phyloP scores from a whole-genome alignment of 495 filamentous ascomycete species.

The Xylaria longipes region DNA sequence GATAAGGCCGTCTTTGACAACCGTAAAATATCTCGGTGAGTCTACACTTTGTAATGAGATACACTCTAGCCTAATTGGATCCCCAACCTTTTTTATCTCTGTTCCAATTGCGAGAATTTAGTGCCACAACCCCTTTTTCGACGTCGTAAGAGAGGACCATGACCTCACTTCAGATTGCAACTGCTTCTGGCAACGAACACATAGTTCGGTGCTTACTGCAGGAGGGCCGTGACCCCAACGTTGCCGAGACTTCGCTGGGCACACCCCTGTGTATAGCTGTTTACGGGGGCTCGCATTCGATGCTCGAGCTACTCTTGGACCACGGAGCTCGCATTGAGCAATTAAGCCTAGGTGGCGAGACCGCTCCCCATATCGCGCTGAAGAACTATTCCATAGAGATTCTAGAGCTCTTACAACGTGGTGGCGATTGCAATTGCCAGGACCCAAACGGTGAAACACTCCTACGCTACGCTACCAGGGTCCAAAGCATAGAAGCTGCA shows the following conservation, averaged over 20 bases:
- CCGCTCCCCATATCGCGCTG: neutral
- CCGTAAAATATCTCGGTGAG: too few species aligned
- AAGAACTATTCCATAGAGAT: neutral
- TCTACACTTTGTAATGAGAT: too few species aligned
- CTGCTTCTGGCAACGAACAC: too few species aligned
- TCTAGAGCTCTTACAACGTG: neutral
- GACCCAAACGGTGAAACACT: neutral
- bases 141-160: too few species aligned
- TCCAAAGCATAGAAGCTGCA: too few species aligned
- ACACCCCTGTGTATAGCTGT: neutral
- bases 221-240: neutral
- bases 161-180: too few species aligned
- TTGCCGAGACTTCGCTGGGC: neutral
- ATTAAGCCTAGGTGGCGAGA: neutral
- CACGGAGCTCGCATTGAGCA: neutral
- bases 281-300: neutral
- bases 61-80: too few species aligned
- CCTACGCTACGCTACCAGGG: neutral
- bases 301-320: neutral
- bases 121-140: too few species aligned
- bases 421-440: neutral
- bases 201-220: neutral
- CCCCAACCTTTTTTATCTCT: too few species aligned
- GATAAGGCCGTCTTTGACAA: neutral
- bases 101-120: too few species aligned